A percentile compares a stretch with the other conserved stretches of the same genome.
phyloP scores from a whole-genome alignment of 495 filamentous ascomycete genomes.

The Penicillium nucicola region DNA sequence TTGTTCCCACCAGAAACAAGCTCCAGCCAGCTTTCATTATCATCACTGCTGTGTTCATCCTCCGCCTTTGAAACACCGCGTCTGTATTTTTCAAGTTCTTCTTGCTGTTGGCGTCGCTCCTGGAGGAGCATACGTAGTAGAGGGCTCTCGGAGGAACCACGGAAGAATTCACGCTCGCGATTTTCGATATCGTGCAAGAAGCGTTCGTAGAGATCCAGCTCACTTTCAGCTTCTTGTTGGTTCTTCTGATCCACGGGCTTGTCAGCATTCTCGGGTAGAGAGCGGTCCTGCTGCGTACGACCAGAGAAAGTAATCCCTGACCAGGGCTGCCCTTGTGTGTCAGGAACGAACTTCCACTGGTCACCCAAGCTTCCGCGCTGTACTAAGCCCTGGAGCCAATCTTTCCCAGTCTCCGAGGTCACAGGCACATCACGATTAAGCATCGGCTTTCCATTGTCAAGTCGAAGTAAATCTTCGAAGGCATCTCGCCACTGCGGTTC shows the following conservation, averaged over 20 bases:
- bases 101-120: conserved; percentile 21
- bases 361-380: conserved; percentile 41
- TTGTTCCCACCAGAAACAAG: conserved; percentile 30
- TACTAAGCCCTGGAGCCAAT: conserved; percentile 37
- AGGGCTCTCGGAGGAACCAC: conserved; percentile 26
- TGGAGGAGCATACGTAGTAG: conserved; percentile 33
- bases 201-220: conserved; percentile 44
- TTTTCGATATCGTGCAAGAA: conserved; percentile 40
- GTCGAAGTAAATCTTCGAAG: conserved; percentile 52
- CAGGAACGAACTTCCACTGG: conserved; percentile 30
- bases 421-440: conserved; percentile 27
- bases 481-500: conserved; percentile 51
- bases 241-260: background rate
- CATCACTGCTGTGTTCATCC: conserved; percentile 16
- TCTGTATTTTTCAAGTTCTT: conserved; percentile 6
- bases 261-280: conserved; percentile 3
- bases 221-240: conserved; percentile 25
- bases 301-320: conserved; percentile 25
- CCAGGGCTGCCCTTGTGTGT: conserved; percentile 18
- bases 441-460: conserved; percentile 48
- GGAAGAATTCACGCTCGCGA: conserved; percentile 31
- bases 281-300: conserved; percentile 4
- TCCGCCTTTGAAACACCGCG: background rate
- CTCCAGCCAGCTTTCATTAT: conserved; percentile 30
- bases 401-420: conserved; percentile 26